Conservation (phyloP, 2,329 filamentous ascomycete genomes). For the Colletotrichum tropicicola region DNA sequence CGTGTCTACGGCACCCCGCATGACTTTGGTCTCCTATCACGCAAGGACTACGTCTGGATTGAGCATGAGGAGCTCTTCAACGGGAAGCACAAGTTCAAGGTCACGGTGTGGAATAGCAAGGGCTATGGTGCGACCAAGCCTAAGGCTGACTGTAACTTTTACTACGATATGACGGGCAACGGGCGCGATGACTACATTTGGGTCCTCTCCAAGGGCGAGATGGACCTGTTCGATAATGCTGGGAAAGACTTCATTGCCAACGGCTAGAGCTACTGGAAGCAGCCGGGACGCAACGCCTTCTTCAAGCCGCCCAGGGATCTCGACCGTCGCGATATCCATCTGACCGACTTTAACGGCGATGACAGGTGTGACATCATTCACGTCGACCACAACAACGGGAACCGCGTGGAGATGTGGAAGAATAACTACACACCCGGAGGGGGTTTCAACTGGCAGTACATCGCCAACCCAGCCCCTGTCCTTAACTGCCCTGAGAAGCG, state of each 20-base stretch:
- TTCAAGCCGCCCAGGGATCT: background rate
- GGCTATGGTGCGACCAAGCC: conserved; percentile 30
- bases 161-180: conserved; percentile 30
- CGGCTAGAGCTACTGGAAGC: conserved; percentile 13
- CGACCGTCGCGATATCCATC: conserved; percentile 41
- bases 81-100: background rate
- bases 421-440: conserved; percentile 30
- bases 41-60: conserved; percentile 28
- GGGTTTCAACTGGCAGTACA: background rate
- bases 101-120: conserved; percentile 28
- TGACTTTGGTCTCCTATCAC: conserved; percentile 18
- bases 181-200: conserved; percentile 33
- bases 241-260: conserved; percentile 22
- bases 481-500: conserved; percentile 29
- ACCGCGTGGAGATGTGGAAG: conserved; percentile 36
- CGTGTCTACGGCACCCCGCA: conserved; percentile 27
- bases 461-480: conserved; percentile 17
- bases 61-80: conserved; percentile 1
- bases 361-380: conserved; percentile 43
- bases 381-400: conserved; percentile 32
- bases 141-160: conserved; percentile 16
- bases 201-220: conserved; percentile 23
- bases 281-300: background rate
- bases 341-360: conserved; percentile 48
- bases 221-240: conserved; percentile 27